phyloP scores from a whole-genome alignment of 805 yeast species.

The Gaillardinia entomophila region DNA sequence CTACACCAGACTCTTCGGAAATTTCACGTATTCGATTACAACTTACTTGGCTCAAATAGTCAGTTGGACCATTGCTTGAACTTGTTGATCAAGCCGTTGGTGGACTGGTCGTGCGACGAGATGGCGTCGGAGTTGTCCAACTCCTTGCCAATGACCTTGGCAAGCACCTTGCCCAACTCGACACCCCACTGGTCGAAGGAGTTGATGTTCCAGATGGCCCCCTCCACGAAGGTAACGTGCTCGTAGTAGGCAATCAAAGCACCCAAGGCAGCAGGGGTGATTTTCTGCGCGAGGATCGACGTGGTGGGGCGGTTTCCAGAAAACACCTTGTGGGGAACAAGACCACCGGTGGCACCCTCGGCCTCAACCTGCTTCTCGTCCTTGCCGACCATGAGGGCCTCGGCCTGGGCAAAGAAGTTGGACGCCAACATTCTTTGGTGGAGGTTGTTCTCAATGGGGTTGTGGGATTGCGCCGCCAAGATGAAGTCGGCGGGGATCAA shows the following conservation, averaged over 20 bases:
- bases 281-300: constrained; percentile 89
- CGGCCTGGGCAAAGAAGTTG: constrained; percentile 97
- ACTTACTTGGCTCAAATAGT: constrained; percentile 3
- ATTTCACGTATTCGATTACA: neutral
- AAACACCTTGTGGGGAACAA: constrained; percentile 94
- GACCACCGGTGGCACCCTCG: constrained; percentile 82
- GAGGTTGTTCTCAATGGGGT: constrained; percentile 89
- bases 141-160: constrained; percentile 91
- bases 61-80: constrained; percentile 73
- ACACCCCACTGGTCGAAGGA: constrained; percentile 99
- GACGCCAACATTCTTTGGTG: constrained; percentile 99
- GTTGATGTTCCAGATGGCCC: constrained; percentile 99
- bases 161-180: constrained; percentile 96
- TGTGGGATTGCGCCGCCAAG: constrained; percentile 94
- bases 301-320: constrained; percentile 99
- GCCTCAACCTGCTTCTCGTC: constrained; percentile 73
- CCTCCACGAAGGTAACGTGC: constrained; percentile 95
- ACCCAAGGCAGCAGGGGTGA: constrained; percentile 95
- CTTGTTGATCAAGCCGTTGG: constrained; percentile 89
- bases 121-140: constrained; percentile 53
- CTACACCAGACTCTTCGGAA: neutral
- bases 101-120: constrained; percentile 78
- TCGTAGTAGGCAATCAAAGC: constrained; percentile 97
- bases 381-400: constrained; percentile 96
- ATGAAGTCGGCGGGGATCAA: constrained; percentile 96